Base-by-base conservation (phyloP, 768 basidiomycete genomes). In the Leccinum rimulosum region DNA sequence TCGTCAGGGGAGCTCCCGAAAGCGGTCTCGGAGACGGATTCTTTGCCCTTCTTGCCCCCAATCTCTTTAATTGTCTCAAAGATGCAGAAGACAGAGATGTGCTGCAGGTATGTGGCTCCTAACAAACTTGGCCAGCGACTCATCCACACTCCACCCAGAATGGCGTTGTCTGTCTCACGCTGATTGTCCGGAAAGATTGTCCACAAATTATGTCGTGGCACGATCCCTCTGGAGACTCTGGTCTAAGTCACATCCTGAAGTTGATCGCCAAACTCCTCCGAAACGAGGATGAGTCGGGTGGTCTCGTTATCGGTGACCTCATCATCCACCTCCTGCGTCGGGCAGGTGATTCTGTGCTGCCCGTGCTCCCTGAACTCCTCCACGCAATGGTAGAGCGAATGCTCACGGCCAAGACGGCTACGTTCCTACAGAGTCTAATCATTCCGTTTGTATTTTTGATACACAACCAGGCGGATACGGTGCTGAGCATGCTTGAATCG, bases 361-460 rank as follows among this genome's bases (percentile, higher is more conserved):
- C 95, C 2, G 91, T 95, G 6, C 82, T 98, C 17, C 93, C 94
- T 2, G 87, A 93, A 62, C 80, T 99, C 15, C 76, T 98, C 48
- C 85, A 86, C 56, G 93, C 93, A 1, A 88, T 99, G 83, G 80
- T 93, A 0, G 76, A 75, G 9, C 83, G 95, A 2, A 90, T 99
- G 83, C 78, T 80, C 12, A 87, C 81, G 0, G 95, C 96, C 0
- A 87, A 90, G 75, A 95, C 95, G 1, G 91, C 94, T 0, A 92
- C 89, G 2, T 98, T 96, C 80, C 77, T 91, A 14, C 96, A 97
- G 82, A 94, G 91, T 65, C 81, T 99, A 12, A 82, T 95, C 54
- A 79, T 98, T 22, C 97, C 97, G 0, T 96, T 98, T 71, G 91
- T 94, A 1, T 98, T 95, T 78, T 78, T 99, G 22, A 87, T 98